These are phyloP conservation scores for Podaxis sp. DNA, from an alignment of 768 basidiomycete genomes.

Conservation along the genomic window DNA sequence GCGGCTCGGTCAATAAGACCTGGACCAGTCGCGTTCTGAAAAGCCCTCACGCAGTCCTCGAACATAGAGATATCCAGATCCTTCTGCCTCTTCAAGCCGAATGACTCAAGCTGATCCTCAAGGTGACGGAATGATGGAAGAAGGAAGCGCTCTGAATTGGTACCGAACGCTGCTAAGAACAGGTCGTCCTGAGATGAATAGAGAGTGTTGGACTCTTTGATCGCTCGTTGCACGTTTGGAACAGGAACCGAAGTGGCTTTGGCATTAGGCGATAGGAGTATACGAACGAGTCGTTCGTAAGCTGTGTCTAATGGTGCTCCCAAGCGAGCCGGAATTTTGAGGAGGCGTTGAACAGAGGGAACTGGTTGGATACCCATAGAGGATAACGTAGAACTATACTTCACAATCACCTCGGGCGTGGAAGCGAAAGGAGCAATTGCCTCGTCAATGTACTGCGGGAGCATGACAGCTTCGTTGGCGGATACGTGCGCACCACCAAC, in stretches of 20 bases:
- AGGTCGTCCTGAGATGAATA: constrained; percentile 34
- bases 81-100: constrained; percentile 32
- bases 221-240: constrained; percentile 30
- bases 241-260: constrained; percentile 15
- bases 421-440: constrained; percentile 2
- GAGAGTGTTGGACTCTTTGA: constrained; percentile 28
- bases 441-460: constrained; percentile 2
- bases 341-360: not conserved
- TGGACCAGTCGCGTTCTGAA: constrained; percentile 24
- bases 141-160: constrained; percentile 31
- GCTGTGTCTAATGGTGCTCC: constrained; percentile 17
- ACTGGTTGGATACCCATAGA: constrained; percentile 6
- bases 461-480: constrained; percentile 5
- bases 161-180: constrained; percentile 36
- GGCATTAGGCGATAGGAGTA: not conserved
- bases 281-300: constrained; percentile 11
- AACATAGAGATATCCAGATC: constrained; percentile 35
- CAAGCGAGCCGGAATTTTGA: constrained; percentile 15
- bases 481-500: not conserved
- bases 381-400: not conserved
- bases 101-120: constrained; percentile 25
- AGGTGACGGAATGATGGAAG: constrained; percentile 28
- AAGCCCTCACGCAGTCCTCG: constrained; percentile 32
- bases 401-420: not conserved
- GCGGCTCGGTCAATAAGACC: constrained; percentile 24